Evolutionary conservation across 495 filamentous ascomycete genomes (phyloP).

Genomic region (Lepraria neglecta): DNA sequence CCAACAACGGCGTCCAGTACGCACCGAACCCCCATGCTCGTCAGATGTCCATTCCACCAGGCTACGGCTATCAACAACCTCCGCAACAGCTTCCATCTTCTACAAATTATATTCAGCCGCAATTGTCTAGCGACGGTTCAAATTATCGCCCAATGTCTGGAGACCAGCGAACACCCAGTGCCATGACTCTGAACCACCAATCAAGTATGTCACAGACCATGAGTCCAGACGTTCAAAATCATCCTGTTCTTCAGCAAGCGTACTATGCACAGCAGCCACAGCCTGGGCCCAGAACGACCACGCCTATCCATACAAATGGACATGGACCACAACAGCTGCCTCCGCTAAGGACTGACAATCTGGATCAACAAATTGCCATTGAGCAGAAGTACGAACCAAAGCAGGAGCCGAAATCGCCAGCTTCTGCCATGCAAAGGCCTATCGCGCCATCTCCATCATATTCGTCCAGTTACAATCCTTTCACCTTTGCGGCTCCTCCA

Average conservation of each 20-base stretch:
- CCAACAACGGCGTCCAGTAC: slow-evolving; percentile 21
- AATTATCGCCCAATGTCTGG: slow-evolving; percentile 17
- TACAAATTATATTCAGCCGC: slow-evolving; percentile 22
- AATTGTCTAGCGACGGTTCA: slow-evolving; percentile 11
- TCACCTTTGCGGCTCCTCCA: background rate
- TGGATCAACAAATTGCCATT: slow-evolving; percentile 6
- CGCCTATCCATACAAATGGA: slow-evolving; percentile 19
- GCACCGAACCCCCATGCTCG: slow-evolving; percentile 20
- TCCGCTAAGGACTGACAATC: slow-evolving; percentile 18
- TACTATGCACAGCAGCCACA: slow-evolving; percentile 20
- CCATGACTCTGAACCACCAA: slow-evolving; percentile 14
- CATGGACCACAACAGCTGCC: slow-evolving; percentile 15
- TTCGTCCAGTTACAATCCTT: slow-evolving; percentile 11
- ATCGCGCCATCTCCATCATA: slow-evolving; percentile 9
- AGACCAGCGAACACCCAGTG: slow-evolving; percentile 10
- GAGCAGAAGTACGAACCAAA: slow-evolving; percentile 22
- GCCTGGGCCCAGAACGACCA: slow-evolving; percentile 18
- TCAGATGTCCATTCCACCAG: slow-evolving; percentile 23
- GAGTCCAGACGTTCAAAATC: slow-evolving; percentile 21
- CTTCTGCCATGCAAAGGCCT: slow-evolving; percentile 15
- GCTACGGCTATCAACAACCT: slow-evolving; percentile 22
- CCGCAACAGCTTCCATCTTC: slow-evolving; percentile 18
- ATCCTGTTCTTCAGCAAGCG: slow-evolving; percentile 16
- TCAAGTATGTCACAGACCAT: slow-evolving; percentile 14
- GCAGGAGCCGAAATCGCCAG: slow-evolving; percentile 19